These are phyloP conservation scores for Leishmania arabica DNA, from an alignment of 208 protist species.

Conservation along the genomic window DNA sequence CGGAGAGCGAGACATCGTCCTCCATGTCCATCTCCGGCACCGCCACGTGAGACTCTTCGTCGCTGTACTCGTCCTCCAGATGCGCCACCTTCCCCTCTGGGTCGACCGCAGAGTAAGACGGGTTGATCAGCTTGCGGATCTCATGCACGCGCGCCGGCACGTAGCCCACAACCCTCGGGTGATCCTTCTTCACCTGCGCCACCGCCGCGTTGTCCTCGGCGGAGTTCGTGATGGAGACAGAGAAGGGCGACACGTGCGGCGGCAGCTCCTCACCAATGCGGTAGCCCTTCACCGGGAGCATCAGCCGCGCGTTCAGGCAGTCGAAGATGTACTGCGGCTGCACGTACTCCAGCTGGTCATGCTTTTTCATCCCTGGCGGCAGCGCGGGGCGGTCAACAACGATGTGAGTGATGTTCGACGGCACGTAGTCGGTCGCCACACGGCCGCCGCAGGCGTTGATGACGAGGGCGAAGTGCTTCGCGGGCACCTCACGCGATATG, in stretches of 20 bases:
- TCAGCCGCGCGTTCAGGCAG: conserved; percentile 92
- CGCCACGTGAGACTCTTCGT: conserved; percentile 62
- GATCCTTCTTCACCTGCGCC: conserved; percentile 77
- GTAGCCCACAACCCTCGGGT: conserved; percentile 82
- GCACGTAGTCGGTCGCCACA: conserved; percentile 71
- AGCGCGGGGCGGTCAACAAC: conserved; percentile 85
- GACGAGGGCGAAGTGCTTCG: conserved; percentile 89
- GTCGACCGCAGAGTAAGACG: conserved; percentile 69
- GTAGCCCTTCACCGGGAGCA: conserved; percentile 88
- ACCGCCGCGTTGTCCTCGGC: conserved; percentile 80
- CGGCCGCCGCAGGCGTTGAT: conserved; percentile 88
- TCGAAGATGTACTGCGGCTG: conserved; percentile 98
- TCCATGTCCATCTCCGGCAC: conserved; percentile 69
- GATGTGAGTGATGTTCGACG: conserved; percentile 84
- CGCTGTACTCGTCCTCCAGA: conserved; percentile 61
- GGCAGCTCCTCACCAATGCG: conserved; percentile 89
- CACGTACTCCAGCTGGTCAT: conserved; percentile 89
- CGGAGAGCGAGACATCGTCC: conserved; percentile 89
- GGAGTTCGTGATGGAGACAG: conserved; percentile 84
- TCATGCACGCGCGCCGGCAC: conserved; percentile 88
- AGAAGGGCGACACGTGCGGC: conserved; percentile 93
- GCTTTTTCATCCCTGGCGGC: conserved; percentile 49
- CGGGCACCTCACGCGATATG: conserved; percentile 90
- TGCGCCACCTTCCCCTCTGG: conserved; percentile 77
- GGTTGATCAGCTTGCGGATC: conserved; percentile 81